Conservation (phyloP, 2,329 filamentous ascomycete genomes). For the Drechslerella stenobrocha region DNA sequence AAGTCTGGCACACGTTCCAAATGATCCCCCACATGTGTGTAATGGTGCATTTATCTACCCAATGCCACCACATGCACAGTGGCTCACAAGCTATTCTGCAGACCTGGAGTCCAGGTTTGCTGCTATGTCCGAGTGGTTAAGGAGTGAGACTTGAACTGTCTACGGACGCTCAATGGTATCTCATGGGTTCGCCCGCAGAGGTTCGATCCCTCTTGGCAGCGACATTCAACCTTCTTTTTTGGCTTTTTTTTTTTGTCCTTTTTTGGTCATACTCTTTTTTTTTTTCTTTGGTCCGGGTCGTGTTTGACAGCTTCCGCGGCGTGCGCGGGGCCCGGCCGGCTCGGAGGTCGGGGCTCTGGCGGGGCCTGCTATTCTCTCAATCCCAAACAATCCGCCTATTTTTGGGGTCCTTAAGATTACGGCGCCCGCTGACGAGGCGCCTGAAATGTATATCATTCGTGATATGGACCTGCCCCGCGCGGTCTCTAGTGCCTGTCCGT, state of each 20-base stretch:
- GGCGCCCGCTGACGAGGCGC: too few relatives aligned
- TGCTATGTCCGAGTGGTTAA: constrained; percentile 50
- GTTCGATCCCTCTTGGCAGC: constrained; percentile 50
- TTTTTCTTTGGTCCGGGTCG: not conserved
- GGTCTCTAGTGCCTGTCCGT: not conserved
- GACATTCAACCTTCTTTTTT: constrained; percentile 28
- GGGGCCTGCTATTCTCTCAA: too few relatives aligned
- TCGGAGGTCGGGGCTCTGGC: not conserved
- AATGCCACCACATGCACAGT: not conserved
- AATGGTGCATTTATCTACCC: not conserved
- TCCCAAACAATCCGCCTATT: constrained; percentile 1
- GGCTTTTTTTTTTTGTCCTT: constrained; percentile 26
- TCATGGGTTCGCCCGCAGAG: constrained; percentile 49
- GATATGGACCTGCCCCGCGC: not conserved
- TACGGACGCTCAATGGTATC: constrained; percentile 26
- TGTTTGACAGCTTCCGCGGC: not conserved
- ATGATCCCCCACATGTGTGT: too few relatives aligned
- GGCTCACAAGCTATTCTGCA: constrained; percentile 1
- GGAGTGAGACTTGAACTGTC: constrained; percentile 47
- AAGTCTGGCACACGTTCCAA: too few relatives aligned
- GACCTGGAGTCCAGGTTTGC: constrained; percentile 22
- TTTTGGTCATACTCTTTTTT: constrained; percentile 3
- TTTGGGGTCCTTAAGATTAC: not conserved
- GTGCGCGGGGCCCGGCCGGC: not conserved
- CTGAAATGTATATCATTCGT: not conserved